Evolutionary conservation across 208 protist genomes (phyloP).

Genomic region (Trypanosoma scelopori): DNA sequence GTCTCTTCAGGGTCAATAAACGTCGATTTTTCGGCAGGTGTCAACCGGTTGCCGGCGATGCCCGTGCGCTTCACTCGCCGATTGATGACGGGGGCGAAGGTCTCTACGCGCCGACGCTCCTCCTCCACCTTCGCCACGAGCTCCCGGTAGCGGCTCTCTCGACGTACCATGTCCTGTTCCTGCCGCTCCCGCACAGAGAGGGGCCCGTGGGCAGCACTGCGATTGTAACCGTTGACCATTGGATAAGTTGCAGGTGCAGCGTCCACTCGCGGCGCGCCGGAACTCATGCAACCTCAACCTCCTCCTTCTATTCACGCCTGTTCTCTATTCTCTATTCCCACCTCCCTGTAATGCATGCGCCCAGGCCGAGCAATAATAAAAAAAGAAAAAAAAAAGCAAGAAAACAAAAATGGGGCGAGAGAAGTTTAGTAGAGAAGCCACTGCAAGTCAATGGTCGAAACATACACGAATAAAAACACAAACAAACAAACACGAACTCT

Average conservation of each 20-base stretch:
- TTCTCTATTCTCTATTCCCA: no score
- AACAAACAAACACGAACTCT: not conserved
- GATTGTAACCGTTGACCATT: conserved; percentile 18
- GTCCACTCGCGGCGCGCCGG: conserved; percentile 6
- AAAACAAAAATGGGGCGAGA: no score
- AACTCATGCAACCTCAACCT: not conserved
- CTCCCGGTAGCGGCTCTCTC: conserved; percentile 4
- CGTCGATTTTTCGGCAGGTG: conserved; percentile 1
- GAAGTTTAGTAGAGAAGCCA: no score
- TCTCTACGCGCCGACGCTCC: conserved; percentile 26
- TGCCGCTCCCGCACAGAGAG: conserved; percentile 25
- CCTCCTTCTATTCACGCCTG: no score
- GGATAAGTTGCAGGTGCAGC: not conserved
- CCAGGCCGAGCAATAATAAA: no score
- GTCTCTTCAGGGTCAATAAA: conserved; percentile 1
- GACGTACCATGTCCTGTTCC: conserved; percentile 19
- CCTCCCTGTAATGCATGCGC: no score
- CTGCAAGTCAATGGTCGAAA: no score
- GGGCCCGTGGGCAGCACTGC: conserved; percentile 10
- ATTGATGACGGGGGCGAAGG: conserved; percentile 30
- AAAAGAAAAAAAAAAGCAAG: conserved; percentile 20
- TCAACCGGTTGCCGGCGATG: not conserved
- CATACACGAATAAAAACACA: conserved; percentile 18
- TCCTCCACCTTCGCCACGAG: conserved; percentile 15
- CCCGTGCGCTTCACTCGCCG: not conserved